Conservation (phyloP, 2,329 filamentous ascomycete genomes). For the Ascochyta fabae region DNA sequence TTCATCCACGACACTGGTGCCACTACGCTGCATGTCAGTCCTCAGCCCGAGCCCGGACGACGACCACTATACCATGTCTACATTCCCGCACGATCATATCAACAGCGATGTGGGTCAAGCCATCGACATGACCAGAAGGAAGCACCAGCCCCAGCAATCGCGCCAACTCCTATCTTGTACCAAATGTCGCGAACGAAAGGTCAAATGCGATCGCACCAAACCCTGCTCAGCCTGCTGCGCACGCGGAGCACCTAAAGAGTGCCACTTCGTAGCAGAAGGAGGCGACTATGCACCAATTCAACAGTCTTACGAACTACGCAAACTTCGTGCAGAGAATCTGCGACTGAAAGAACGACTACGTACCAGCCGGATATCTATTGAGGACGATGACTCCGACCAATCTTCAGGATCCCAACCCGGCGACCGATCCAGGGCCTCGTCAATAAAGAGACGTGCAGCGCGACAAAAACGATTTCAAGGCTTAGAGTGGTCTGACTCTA, state of each 20-base stretch:
- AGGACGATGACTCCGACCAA: slow-evolving; percentile 47
- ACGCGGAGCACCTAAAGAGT: slow-evolving; percentile 55
- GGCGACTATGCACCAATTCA: slow-evolving; percentile 56
- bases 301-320: slow-evolving; percentile 56
- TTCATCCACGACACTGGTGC: slow-evolving; percentile 13
- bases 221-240: slow-evolving; percentile 58
- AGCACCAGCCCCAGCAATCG: slow-evolving; percentile 50
- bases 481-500: slow-evolving; percentile 52
- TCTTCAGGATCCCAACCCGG: slow-evolving; percentile 29
- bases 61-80: slow-evolving; percentile 17
- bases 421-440: slow-evolving; percentile 27
- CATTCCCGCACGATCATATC: slow-evolving; percentile 23
- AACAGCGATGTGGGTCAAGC: slow-evolving; percentile 19
- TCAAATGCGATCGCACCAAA: slow-evolving; percentile 59
- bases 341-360: slow-evolving; percentile 53
- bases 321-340: slow-evolving; percentile 55
- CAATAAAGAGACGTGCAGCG: slow-evolving; percentile 30
- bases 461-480: slow-evolving; percentile 50
- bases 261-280: slow-evolving; percentile 55
- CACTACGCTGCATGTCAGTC: slow-evolving; percentile 19
- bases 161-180: slow-evolving; percentile 57
- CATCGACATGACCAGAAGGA: slow-evolving; percentile 34
- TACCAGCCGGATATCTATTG: slow-evolving; percentile 40
- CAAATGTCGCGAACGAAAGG: slow-evolving; percentile 57
- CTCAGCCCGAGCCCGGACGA: slow-evolving; percentile 18